Percentiles rank a stretch among this genome's conserved stretches.
These are phyloP conservation scores for Colletotrichum siamense DNA, from an alignment of 2,329 filamentous ascomycete species.

Conservation along the genomic window DNA sequence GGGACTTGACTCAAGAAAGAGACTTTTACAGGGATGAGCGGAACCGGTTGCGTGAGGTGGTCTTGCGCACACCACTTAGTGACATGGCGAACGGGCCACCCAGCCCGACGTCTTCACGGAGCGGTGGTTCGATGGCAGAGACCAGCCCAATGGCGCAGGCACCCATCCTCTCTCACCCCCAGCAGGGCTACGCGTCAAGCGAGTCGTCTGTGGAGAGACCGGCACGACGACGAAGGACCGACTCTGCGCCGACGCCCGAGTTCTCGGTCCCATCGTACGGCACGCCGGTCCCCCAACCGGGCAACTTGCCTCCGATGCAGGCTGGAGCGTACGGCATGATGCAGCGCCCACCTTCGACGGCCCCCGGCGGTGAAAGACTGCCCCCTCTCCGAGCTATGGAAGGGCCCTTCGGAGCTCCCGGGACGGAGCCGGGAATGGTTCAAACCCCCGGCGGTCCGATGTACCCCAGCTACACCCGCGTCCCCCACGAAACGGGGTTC, in stretches of 20 bases:
- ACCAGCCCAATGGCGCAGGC: conserved; percentile 38
- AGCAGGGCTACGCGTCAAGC: conserved; percentile 39
- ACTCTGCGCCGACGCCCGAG: conserved; percentile 46
- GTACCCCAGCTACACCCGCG: conserved; percentile 19
- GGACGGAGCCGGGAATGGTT: neutral
- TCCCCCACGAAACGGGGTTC: conserved; percentile 24
- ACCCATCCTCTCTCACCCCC: conserved; percentile 26
- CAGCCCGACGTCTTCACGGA: conserved; percentile 50
- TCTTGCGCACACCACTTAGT: conserved; percentile 63
- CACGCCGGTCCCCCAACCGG: conserved; percentile 36
- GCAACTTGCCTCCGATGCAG: conserved; percentile 47
- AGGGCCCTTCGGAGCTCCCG: conserved; percentile 24
- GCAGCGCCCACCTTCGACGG: conserved; percentile 41
- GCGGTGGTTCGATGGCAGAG: conserved; percentile 40
- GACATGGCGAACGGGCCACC: conserved; percentile 57
- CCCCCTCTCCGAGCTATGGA: conserved; percentile 56
- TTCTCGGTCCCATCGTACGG: conserved; percentile 45
- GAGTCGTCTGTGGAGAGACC: conserved; percentile 52
- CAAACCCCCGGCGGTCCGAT: conserved; percentile 8
- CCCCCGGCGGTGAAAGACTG: conserved; percentile 46
- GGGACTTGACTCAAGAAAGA: conserved; percentile 64
- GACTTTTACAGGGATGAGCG: conserved; percentile 79
- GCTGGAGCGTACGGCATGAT: conserved; percentile 40
- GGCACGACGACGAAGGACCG: conserved; percentile 51
- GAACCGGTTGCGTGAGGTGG: conserved; percentile 72